These are phyloP conservation scores for Vicia sativa DNA, from an alignment of 306 rosid species.

Conservation along the genomic window DNA sequence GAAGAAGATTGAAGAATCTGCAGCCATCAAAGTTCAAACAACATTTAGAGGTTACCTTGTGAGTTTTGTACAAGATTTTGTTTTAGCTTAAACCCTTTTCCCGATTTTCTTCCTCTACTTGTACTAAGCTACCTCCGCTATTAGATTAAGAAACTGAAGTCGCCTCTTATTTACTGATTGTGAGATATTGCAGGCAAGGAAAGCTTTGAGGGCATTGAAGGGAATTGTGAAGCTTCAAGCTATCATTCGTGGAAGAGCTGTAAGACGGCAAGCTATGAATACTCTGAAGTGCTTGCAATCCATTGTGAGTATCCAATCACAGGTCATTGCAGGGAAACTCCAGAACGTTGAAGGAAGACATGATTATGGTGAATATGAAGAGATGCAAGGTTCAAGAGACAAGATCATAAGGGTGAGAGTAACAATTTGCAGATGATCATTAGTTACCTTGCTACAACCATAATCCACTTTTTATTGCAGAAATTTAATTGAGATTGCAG, in stretches of 20 bases:
- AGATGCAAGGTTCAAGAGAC: no score
- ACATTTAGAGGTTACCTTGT: slow-evolving; percentile 85
- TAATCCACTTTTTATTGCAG: background rate
- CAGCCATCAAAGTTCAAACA: slow-evolving; percentile 77
- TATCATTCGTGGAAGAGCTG: slow-evolving; percentile 83
- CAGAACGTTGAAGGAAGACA: slow-evolving; percentile 50
- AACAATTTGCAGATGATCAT: background rate
- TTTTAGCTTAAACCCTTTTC: background rate
- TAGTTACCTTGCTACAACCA: background rate
- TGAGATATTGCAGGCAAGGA: slow-evolving; percentile 65
- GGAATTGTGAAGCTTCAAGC: slow-evolving; percentile 99
- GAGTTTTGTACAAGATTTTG: slow-evolving; percentile 48
- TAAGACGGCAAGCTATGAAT: slow-evolving; percentile 82
- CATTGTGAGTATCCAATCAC: slow-evolving; percentile 81
- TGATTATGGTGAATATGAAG: slow-evolving; percentile 46
- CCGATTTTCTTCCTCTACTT: background rate
- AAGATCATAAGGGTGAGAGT: slow-evolving; percentile 61
- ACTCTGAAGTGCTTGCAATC: slow-evolving; percentile 89
- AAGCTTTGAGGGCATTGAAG: slow-evolving; percentile 87
- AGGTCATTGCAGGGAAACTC: slow-evolving; percentile 61
- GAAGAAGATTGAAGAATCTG: slow-evolving; percentile 51
- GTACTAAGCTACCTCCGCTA: no score
- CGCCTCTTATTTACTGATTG: no score
- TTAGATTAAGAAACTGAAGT: no score
- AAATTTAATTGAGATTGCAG: no score